Percentiles rank a stretch among this genome's conserved stretches.
phyloP scores from a whole-genome alignment of 2,329 filamentous ascomycete genomes.

The Sclerotinia nivalis region DNA sequence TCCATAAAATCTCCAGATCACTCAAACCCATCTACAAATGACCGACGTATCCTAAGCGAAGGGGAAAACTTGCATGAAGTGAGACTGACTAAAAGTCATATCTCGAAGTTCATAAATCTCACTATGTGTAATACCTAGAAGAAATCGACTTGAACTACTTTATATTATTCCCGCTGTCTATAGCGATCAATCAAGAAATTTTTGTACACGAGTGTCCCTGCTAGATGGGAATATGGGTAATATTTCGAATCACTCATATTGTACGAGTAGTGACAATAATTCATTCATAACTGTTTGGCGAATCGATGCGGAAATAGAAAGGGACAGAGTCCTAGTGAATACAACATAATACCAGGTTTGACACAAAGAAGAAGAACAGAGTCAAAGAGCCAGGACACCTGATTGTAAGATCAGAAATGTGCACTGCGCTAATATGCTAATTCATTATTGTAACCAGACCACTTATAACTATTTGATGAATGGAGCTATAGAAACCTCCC shows the following conservation, averaged over 20 bases:
- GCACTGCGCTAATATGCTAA: background rate
- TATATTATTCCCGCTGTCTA: background rate
- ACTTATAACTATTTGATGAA: background rate
- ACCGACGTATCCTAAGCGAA: no score
- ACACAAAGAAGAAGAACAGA: background rate
- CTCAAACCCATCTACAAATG: no score
- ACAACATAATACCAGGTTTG: background rate
- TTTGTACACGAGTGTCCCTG: background rate
- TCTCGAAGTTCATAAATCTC: no score
- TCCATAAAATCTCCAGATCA: no score
- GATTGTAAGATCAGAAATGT: background rate
- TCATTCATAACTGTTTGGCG: background rate
- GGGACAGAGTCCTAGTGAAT: background rate
- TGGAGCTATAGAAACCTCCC: background rate
- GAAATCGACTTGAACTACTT: background rate
- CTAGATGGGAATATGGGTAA: background rate
- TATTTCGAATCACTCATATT: background rate
- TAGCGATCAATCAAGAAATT: background rate
- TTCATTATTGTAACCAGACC: background rate
- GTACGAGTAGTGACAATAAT: background rate
- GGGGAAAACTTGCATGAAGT: no score
- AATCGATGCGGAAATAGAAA: background rate
- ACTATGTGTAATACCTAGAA: background rate
- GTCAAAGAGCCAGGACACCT: no score
- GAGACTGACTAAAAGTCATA: no score